Evolutionary conservation across 2,329 filamentous ascomycete genomes (phyloP).

Genomic region (Scedosporium aurantiacum): DNA sequence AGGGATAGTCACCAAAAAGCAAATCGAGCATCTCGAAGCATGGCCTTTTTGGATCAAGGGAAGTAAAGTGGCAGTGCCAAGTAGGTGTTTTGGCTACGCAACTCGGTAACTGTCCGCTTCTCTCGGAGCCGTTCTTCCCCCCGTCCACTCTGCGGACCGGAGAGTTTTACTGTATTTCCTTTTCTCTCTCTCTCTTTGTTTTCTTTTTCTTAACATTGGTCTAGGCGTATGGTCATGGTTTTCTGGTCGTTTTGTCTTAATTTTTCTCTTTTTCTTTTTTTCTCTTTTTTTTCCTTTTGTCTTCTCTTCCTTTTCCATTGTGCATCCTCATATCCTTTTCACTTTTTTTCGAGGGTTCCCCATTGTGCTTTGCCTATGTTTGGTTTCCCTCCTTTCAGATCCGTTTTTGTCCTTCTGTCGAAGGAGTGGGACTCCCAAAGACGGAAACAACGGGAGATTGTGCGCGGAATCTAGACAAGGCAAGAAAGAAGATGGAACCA

Average conservation of each 20-base stretch:
- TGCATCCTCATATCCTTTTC: not conserved
- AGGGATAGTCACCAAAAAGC: too few relatives aligned
- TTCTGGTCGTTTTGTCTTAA: not conserved
- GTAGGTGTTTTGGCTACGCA: too few relatives aligned
- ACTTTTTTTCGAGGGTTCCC: too few relatives aligned
- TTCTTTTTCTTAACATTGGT: not conserved
- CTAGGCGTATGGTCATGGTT: not conserved
- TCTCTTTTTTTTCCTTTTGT: conserved; percentile 1
- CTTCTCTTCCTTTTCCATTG: not conserved
- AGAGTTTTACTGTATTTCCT: not conserved
- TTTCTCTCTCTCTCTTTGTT: not conserved
- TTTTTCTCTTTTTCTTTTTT: conserved; percentile 1
- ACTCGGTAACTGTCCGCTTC: too few relatives aligned
- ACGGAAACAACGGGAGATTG: not conserved
- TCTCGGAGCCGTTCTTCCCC: too few relatives aligned
- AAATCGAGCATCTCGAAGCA: too few relatives aligned
- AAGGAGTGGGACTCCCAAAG: too few relatives aligned
- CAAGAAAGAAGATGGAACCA: not conserved
- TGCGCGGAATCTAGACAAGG: not conserved
- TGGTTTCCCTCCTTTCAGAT: not conserved
- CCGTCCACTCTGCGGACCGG: too few relatives aligned
- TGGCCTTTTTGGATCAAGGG: too few relatives aligned
- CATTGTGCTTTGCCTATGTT: conserved; percentile 5
- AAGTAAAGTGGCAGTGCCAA: too few relatives aligned
- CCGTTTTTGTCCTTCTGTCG: too few relatives aligned